Conservation (phyloP, 169 alveolate species). For the Theileria parva region DNA sequence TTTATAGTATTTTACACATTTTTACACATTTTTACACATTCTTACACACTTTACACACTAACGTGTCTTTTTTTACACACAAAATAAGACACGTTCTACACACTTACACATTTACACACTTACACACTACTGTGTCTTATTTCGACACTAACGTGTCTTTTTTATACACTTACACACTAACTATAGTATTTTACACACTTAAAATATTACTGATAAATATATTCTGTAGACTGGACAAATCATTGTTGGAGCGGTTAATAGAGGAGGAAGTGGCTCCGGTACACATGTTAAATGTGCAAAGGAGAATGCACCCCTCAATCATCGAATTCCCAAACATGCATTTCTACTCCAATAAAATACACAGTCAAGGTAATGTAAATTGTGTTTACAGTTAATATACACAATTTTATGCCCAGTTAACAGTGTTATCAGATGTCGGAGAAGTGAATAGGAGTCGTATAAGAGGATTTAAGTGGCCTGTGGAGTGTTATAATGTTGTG, state of each 20-base stretch:
- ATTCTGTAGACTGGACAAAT: constrained; percentile 73
- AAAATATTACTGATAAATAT: too few relatives aligned
- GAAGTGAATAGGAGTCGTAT: constrained; percentile 58
- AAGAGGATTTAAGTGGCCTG: constrained; percentile 72
- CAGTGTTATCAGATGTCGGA: constrained; percentile 17
- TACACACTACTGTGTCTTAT: too few relatives aligned
- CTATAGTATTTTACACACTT: too few relatives aligned
- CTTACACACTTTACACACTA: too few relatives aligned
- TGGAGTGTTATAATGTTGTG: constrained; percentile 40
- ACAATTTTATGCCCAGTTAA: not conserved
- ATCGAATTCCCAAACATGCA: constrained; percentile 90
- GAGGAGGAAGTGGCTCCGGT: constrained; percentile 72
- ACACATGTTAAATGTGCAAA: constrained; percentile 86
- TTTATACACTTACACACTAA: too few relatives aligned
- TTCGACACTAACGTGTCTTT: too few relatives aligned
- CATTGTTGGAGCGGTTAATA: constrained; percentile 87
- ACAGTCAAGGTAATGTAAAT: constrained; percentile 53
- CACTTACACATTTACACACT: too few relatives aligned
- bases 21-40: too few relatives aligned
- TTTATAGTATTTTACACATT: too few relatives aligned
- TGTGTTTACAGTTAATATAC: not conserved
- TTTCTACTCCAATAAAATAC: constrained; percentile 83
- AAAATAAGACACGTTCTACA: too few relatives aligned
- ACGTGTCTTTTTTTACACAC: too few relatives aligned
- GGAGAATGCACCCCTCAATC: constrained; percentile 96